phyloP scores from a whole-genome alignment of 1,284 basidiomycete species.

The Malassezia furfur region DNA sequence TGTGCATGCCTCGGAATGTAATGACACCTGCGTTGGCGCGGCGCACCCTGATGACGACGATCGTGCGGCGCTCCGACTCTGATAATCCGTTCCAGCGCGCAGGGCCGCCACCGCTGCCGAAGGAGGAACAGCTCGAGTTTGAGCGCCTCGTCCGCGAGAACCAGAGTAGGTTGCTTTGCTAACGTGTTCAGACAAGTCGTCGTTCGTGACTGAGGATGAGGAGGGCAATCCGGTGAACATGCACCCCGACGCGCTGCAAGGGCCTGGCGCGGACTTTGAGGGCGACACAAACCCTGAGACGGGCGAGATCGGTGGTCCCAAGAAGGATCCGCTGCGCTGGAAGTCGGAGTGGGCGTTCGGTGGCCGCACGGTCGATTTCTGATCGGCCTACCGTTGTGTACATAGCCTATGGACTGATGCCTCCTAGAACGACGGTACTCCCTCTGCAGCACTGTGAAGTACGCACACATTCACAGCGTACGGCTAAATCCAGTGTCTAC shows the following conservation, averaged over 20 bases:
- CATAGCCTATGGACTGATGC: no score
- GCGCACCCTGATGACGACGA: no score
- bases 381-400: background rate
- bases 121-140: slow-evolving; percentile 50
- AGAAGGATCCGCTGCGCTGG: slow-evolving; percentile 53
- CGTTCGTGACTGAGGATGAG: slow-evolving; percentile 14
- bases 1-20: no score
- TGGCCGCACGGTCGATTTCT: slow-evolving; percentile 45
- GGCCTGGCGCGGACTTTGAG: slow-evolving; percentile 51
- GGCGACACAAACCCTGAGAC: slow-evolving; percentile 55
- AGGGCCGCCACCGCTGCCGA: slow-evolving; percentile 47
- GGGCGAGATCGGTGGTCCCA: slow-evolving; percentile 55
- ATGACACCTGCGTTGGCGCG: no score
- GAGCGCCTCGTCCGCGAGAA: slow-evolving; percentile 47
- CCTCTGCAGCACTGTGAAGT: no score
- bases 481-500: background rate
- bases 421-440: no score
- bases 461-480: no score
- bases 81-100: slow-evolving; percentile 41
- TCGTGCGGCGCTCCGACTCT: background rate
- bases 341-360: slow-evolving; percentile 47
- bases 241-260: slow-evolving; percentile 48
- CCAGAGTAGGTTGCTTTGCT: slow-evolving; percentile 24
- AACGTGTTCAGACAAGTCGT: slow-evolving; percentile 9
- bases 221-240: slow-evolving; percentile 14